These are phyloP conservation scores for Spizellomyces punctatus DNA, from an alignment of 192 early-diverging fungal species.

Conservation along the genomic window DNA sequence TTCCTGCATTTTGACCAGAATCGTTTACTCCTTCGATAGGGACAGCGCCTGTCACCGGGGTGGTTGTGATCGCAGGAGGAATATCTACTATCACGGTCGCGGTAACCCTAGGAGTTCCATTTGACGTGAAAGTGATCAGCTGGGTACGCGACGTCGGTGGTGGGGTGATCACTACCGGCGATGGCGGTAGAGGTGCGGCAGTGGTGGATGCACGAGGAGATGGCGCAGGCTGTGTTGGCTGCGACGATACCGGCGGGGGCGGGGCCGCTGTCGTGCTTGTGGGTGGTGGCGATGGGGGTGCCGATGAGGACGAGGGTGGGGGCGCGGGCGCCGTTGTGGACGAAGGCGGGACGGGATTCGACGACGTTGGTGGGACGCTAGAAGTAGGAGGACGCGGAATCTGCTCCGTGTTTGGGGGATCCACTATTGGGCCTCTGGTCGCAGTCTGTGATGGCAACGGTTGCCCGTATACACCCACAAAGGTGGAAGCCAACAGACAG, in stretches of 20 bases:
- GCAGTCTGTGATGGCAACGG: not conserved
- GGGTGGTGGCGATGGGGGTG: not conserved
- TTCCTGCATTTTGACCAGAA: not conserved
- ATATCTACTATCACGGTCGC: conserved; percentile 27
- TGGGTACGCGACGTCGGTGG: not conserved
- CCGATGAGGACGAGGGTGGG: not conserved
- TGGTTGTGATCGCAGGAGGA: not conserved
- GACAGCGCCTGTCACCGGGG: not conserved
- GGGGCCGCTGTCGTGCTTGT: not conserved
- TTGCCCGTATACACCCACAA: not conserved
- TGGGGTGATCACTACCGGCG: not conserved
- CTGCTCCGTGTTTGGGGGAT: not conserved
- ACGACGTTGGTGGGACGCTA: not conserved
- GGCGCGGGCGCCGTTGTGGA: not conserved
- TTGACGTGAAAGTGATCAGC: not conserved
- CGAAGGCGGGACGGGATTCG: not conserved
- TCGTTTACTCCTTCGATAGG: not conserved
- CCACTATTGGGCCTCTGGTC: not conserved
- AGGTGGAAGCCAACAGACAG: not conserved
- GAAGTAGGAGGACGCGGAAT: not conserved
- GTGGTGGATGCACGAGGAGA: not conserved
- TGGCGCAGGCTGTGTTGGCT: not conserved
- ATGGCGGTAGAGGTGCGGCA: not conserved
- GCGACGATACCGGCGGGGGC: not conserved
- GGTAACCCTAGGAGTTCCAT: conserved; percentile 15